These are phyloP conservation scores for Epichloe elymi DNA, from an alignment of 2,329 filamentous ascomycete species.

Conservation along the genomic window DNA sequence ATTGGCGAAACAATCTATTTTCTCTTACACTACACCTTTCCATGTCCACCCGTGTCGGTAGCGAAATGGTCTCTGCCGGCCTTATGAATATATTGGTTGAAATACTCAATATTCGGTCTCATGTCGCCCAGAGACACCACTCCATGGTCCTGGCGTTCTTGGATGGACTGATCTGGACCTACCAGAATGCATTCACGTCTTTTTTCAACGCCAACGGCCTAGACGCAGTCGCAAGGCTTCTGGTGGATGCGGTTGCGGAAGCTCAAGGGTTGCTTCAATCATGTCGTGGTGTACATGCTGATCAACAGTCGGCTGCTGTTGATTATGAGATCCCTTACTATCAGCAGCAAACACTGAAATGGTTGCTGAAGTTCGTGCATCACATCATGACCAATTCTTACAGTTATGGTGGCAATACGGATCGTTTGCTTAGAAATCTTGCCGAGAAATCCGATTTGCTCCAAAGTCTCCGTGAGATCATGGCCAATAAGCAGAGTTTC, in stretches of 20 bases:
- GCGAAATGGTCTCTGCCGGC: slow-evolving; percentile 77
- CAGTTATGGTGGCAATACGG: slow-evolving; percentile 63
- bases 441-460: slow-evolving; percentile 86
- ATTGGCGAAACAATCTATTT: slow-evolving; percentile 85
- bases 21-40: slow-evolving; percentile 75
- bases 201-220: slow-evolving; percentile 77
- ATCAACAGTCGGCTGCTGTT: slow-evolving; percentile 63
- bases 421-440: slow-evolving; percentile 79
- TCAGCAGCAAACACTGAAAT: slow-evolving; percentile 85
- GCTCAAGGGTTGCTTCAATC: slow-evolving; percentile 53
- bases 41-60: slow-evolving; percentile 58
- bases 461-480: slow-evolving; percentile 63
- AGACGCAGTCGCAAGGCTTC: slow-evolving; percentile 78
- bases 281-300: slow-evolving; percentile 57
- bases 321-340: slow-evolving; percentile 92
- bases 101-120: slow-evolving; percentile 70
- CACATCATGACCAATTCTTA: slow-evolving; percentile 79
- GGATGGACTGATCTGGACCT: slow-evolving; percentile 74
- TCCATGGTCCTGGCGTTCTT: slow-evolving; percentile 76
- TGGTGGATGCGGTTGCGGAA: slow-evolving; percentile 62
- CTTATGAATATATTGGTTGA: slow-evolving; percentile 84
- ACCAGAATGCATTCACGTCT: slow-evolving; percentile 73
- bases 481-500: slow-evolving; percentile 66
- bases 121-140: slow-evolving; percentile 70
- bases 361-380: slow-evolving; percentile 90